phyloP scores from a whole-genome alignment of 2,329 filamentous ascomycete species.

The Fusarium sp. region DNA sequence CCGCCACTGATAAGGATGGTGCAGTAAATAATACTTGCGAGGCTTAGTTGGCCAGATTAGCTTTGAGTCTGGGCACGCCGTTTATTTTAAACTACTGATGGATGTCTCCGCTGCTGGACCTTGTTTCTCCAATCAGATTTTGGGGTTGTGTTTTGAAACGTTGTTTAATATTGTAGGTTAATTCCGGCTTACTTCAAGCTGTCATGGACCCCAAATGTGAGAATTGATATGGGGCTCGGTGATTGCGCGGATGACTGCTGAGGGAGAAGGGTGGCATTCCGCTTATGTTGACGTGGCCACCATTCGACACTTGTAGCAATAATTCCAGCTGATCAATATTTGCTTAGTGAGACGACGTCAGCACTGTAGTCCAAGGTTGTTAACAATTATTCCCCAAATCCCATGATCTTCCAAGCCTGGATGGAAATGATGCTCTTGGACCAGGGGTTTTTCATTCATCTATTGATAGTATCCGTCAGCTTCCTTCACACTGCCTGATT shows the following conservation, averaged over 20 bases:
- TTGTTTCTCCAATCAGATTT: background rate
- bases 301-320: background rate
- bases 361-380: background rate
- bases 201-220: background rate
- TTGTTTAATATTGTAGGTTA: background rate
- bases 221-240: background rate
- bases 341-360: slow-evolving; percentile 22
- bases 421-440: background rate
- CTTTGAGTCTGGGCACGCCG: background rate
- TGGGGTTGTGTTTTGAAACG: background rate
- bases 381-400: background rate
- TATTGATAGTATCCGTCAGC: slow-evolving; percentile 6
- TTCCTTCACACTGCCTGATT: background rate
- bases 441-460: background rate
- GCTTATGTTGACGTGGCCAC: slow-evolving; percentile 11
- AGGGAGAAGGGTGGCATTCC: slow-evolving; percentile 1
- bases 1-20: slow-evolving; percentile 8
- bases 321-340: background rate
- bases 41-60: background rate
- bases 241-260: background rate
- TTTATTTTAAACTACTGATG: slow-evolving; percentile 8
- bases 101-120: background rate
- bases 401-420: slow-evolving; percentile 4
- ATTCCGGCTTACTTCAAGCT: background rate
- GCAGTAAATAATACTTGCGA: background rate